Evolutionary conservation across 192 early-diverging fungal species (phyloP).

Genomic region (Entomortierella parvispora): DNA sequence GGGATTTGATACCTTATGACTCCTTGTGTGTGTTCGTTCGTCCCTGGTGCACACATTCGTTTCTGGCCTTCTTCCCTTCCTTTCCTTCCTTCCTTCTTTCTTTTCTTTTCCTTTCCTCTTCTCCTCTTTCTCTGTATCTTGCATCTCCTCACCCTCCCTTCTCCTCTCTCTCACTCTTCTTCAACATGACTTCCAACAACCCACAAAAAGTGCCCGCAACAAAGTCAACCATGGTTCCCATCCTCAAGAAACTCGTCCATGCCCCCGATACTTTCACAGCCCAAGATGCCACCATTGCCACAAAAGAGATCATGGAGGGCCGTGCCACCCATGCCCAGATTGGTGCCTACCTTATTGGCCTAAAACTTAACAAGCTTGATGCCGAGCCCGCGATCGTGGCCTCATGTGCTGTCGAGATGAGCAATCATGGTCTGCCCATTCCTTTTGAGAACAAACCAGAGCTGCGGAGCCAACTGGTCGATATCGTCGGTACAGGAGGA

Average conservation of each 20-base stretch:
- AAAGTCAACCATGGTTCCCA: slow-evolving; percentile 51
- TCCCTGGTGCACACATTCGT: too few relatives aligned
- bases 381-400: slow-evolving; percentile 81
- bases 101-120: neutral
- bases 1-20: too few relatives aligned
- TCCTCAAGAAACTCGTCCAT: slow-evolving; percentile 74
- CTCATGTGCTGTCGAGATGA: slow-evolving; percentile 79
- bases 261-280: slow-evolving; percentile 70
- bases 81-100: neutral
- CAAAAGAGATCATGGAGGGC: slow-evolving; percentile 81
- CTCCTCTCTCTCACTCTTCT: neutral
- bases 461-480: slow-evolving; percentile 67
- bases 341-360: slow-evolving; percentile 84
- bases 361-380: slow-evolving; percentile 79
- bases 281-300: slow-evolving; percentile 64
- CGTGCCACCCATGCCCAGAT: slow-evolving; percentile 86
- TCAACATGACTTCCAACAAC: slow-evolving; percentile 2
- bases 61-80: too few relatives aligned
- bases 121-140: neutral
- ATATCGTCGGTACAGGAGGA: slow-evolving; percentile 99
- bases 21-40: too few relatives aligned
- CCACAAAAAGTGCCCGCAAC: slow-evolving; percentile 32
- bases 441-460: slow-evolving; percentile 57
- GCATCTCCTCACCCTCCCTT: neutral
- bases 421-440: slow-evolving; percentile 70